A percentile compares a stretch with the other conserved stretches of the same genome.
Evolutionary conservation across 78 protist genomes (phyloP).

Genomic region (Polysphondylium violaceum): DNA sequence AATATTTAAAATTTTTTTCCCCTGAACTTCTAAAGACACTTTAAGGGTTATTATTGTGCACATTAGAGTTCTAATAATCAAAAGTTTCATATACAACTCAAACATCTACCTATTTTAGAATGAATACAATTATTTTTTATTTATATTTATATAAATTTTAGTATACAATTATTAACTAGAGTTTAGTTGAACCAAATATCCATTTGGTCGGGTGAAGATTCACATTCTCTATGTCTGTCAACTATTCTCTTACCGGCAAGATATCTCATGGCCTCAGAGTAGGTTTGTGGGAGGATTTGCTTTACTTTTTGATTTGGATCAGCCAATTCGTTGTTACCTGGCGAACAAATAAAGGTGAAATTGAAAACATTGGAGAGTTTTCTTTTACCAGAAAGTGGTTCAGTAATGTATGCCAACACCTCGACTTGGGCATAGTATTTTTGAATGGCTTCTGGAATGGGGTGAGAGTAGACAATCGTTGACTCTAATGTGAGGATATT

Average conservation of each 20-base stretch:
- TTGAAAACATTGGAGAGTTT: slow-evolving; percentile 71
- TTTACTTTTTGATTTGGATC: not conserved
- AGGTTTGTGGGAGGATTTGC: slow-evolving; percentile 58
- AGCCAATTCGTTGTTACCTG: not conserved
- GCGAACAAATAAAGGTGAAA: slow-evolving; percentile 67
- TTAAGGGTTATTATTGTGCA: too few relatives aligned
- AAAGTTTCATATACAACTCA: too few relatives aligned
- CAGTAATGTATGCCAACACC: slow-evolving; percentile 57
- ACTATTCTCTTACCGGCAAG: slow-evolving; percentile 65
- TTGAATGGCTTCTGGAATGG: not conserved
- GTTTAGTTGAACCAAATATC: not conserved
- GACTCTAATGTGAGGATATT: slow-evolving; percentile 64
- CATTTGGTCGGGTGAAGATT: not conserved
- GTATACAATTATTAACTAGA: too few relatives aligned
- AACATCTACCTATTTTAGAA: too few relatives aligned
- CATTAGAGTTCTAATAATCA: too few relatives aligned
- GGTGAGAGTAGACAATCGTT: slow-evolving; percentile 57
- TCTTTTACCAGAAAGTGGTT: slow-evolving; percentile 53
- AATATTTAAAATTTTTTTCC: too few relatives aligned
- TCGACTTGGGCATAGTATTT: slow-evolving; percentile 63
- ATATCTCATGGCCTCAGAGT: slow-evolving; percentile 74
- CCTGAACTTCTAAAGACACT: too few relatives aligned
- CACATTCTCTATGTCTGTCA: slow-evolving; percentile 39
- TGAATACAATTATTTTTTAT: too few relatives aligned
- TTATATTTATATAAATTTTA: too few relatives aligned